Percentiles rank a stretch among this genome's conserved stretches.
Conservation (phyloP, 768 basidiomycete genomes). For the Kwoniella europaea region DNA sequence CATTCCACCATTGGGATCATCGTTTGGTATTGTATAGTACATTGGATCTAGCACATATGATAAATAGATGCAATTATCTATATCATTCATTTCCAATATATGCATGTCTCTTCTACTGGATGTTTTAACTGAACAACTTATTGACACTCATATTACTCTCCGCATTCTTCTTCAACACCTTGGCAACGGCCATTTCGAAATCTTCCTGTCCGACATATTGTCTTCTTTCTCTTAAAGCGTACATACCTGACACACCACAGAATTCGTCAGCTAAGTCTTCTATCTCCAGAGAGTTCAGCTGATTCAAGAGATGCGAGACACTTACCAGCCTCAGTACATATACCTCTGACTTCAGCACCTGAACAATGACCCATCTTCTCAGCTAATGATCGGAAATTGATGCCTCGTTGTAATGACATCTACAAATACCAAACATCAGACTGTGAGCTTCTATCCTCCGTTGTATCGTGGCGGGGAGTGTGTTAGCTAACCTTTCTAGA, state of each 20-base stretch:
- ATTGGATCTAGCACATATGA: background rate
- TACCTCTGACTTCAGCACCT: slow-evolving; percentile 95
- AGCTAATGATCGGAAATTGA: slow-evolving; percentile 91
- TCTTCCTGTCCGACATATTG: slow-evolving; percentile 99
- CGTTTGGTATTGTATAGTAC: too few species aligned
- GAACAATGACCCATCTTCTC: slow-evolving; percentile 99
- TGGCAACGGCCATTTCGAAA: slow-evolving; percentile 97
- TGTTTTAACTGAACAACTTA: slow-evolving; percentile 75
- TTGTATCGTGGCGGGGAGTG: background rate
- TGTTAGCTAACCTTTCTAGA: slow-evolving; percentile 75
- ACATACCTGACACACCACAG: slow-evolving; percentile 72
- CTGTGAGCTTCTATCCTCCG: background rate
- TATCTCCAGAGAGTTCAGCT: background rate
- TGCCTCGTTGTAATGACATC: slow-evolving; percentile 98
- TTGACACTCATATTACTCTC: slow-evolving; percentile 91
- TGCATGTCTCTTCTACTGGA: background rate
- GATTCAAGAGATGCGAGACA: slow-evolving; percentile 19
- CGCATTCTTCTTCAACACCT: slow-evolving; percentile 96
- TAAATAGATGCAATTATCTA: slow-evolving; percentile 4
- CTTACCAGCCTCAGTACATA: slow-evolving; percentile 93
- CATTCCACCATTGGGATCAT: too few species aligned
- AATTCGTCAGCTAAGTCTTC: background rate
- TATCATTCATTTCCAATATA: background rate
- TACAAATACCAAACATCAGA: slow-evolving; percentile 48
- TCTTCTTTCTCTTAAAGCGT: slow-evolving; percentile 88